These are phyloP conservation scores for Colletotrichum sp. DNA, from an alignment of 2,329 filamentous ascomycete species.

Conservation along the genomic window DNA sequence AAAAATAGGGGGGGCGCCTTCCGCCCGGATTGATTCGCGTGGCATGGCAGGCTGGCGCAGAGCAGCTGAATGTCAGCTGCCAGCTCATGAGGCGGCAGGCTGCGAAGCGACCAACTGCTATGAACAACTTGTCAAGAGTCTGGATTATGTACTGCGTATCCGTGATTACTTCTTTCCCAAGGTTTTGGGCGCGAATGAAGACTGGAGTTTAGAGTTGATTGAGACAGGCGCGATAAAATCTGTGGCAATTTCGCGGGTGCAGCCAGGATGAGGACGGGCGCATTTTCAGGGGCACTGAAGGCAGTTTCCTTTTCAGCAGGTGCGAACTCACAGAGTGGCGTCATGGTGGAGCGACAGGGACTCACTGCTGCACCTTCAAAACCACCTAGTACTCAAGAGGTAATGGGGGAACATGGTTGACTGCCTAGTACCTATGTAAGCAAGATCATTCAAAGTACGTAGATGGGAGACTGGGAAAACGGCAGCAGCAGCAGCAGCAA, in stretches of 20 bases:
- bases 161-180: background rate
- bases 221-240: background rate
- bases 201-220: background rate
- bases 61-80: background rate
- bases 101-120: background rate
- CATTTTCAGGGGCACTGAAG: background rate
- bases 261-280: background rate
- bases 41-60: background rate
- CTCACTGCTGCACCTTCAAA: background rate
- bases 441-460: background rate
- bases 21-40: background rate
- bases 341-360: background rate
- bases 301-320: background rate
- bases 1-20: background rate
- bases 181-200: background rate
- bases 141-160: background rate
- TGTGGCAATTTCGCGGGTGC: background rate
- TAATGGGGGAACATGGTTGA: too few species aligned
- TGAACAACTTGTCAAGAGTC: background rate
- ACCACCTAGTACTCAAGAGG: too few species aligned
- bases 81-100: background rate
- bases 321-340: background rate
- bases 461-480: background rate
- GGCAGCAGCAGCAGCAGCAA: background rate
- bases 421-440: too few species aligned